Base-by-base conservation (phyloP, 768 basidiomycete genomes). In the Tephrocybe sp. region DNA sequence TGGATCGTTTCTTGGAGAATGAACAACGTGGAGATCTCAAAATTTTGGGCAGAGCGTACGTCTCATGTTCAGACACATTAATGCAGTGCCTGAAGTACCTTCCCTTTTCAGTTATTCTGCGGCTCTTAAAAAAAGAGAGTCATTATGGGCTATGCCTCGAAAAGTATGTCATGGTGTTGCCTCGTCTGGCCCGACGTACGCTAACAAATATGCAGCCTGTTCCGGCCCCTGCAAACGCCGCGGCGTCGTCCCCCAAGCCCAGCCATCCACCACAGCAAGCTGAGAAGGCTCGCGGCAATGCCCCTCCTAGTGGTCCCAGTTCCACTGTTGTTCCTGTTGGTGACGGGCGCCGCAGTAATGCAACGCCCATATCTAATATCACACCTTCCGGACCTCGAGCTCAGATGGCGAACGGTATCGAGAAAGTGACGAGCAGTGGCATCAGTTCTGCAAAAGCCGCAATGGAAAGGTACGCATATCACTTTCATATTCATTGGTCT, bases 11-110 rank as follows among this genome's bases (percentile, higher is more conserved):
- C 55, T 59, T 91, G 18, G 83, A 84, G 57, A 80, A 72, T 18
- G 93, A 96, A 67, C 83, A 87, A 53, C 83, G 93, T 7, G 84
- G 84, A n/a, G 89, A 92, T 60, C 69, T 92, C 28, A 91, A 91
- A 65, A 86, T 91, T 52, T 71, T 92, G 22, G 89, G 84, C 5
- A 74, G 79, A 68, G 86, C 89, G 84, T 90, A 69, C 62, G 84
- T 70, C 15, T 30, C 9, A 31, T 18, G 15, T 24, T n/a, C n/a
- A n/a, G n/a, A n/a, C 1, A 47, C 38, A 19, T 37, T 45, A 34
- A 40, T 4, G 21, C 51, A 19, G 21, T 19, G 12, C 36, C 4
- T n/a, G 16, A 19, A 34, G 11, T 19, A 21, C n/a, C n/a, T 3
- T 19, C 12, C 12, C 18, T 16, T 6, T 7, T 37, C 16, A 89